Conservation (phyloP, 2,329 filamentous ascomycete genomes). For the Epichloe baconii region DNA sequence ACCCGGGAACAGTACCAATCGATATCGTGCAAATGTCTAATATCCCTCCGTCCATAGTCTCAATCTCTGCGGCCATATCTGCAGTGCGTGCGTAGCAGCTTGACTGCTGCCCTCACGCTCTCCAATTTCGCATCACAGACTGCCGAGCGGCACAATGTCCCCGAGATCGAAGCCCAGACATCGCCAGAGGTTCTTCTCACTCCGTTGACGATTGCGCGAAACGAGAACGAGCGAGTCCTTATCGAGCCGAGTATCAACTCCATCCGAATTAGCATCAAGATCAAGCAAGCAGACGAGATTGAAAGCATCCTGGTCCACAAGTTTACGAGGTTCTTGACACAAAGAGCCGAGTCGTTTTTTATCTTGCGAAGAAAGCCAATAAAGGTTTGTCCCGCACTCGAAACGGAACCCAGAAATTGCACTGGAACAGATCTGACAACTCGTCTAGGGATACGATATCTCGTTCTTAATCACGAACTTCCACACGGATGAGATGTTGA, state of each 20-base stretch:
- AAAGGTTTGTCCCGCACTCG: conserved; percentile 47
- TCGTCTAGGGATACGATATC: conserved; percentile 79
- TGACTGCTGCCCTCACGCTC: conserved; percentile 76
- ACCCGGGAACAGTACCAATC: not conserved
- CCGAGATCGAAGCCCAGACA: conserved; percentile 85
- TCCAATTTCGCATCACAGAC: conserved; percentile 97
- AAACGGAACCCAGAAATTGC: not conserved
- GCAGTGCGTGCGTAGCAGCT: conserved; percentile 85
- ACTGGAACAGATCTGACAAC: not conserved
- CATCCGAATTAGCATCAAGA: conserved; percentile 93
- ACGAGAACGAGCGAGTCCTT: conserved; percentile 92
- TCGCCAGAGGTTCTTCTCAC: conserved; percentile 91
- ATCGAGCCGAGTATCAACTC: conserved; percentile 97
- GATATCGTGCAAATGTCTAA: not conserved
- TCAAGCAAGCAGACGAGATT: conserved; percentile 99
- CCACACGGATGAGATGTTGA: conserved; percentile 96
- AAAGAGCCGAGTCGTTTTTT: conserved; percentile 93
- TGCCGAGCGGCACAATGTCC: conserved; percentile 93
- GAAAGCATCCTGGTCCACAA: conserved; percentile 97
- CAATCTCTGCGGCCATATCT: conserved; percentile 96
- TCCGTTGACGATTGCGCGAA: conserved; percentile 78
- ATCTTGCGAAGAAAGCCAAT: conserved; percentile 91
- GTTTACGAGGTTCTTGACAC: conserved; percentile 91
- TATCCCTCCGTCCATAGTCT: conserved; percentile 42
- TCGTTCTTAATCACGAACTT: conserved; percentile 98